Conservation (phyloP, 1,284 basidiomycete species). For the Mrakiaceae sp. region DNA sequence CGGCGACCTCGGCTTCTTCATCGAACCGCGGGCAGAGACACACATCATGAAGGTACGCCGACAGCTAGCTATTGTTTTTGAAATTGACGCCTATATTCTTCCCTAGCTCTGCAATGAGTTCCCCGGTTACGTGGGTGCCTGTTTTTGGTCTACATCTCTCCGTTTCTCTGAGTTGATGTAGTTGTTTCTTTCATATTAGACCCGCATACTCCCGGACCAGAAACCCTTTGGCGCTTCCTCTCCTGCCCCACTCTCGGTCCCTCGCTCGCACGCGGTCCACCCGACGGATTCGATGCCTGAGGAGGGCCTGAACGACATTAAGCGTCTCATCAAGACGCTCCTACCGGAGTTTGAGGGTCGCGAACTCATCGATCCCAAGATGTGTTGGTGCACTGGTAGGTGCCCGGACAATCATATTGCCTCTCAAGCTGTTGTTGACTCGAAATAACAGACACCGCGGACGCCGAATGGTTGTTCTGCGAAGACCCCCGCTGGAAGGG, state of each 20-base stretch:
- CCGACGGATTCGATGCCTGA: slow-evolving; percentile 30
- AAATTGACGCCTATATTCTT: slow-evolving; percentile 12
- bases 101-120: slow-evolving; percentile 25
- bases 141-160: not conserved
- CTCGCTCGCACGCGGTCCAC: slow-evolving; percentile 30
- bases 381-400: slow-evolving; percentile 31
- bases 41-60: slow-evolving; percentile 16
- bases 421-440: no score
- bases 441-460: slow-evolving; percentile 24
- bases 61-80: no score
- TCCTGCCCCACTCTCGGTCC: slow-evolving; percentile 25
- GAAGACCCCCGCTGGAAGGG: slow-evolving; percentile 27
- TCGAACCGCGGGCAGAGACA: slow-evolving; percentile 13
- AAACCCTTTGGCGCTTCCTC: slow-evolving; percentile 21
- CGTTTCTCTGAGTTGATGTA: not conserved
- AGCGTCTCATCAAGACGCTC: slow-evolving; percentile 23
- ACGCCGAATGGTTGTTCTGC: slow-evolving; percentile 26
- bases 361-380: slow-evolving; percentile 25
- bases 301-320: slow-evolving; percentile 22
- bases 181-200: slow-evolving; percentile 5
- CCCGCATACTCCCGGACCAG: slow-evolving; percentile 18
- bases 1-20: slow-evolving; percentile 22
- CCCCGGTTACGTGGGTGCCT: not conserved
- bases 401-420: not conserved
- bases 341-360: slow-evolving; percentile 25